Base-by-base conservation (phyloP, 2,329 filamentous ascomycete species). In the Thielaviopsis punctulata region DNA sequence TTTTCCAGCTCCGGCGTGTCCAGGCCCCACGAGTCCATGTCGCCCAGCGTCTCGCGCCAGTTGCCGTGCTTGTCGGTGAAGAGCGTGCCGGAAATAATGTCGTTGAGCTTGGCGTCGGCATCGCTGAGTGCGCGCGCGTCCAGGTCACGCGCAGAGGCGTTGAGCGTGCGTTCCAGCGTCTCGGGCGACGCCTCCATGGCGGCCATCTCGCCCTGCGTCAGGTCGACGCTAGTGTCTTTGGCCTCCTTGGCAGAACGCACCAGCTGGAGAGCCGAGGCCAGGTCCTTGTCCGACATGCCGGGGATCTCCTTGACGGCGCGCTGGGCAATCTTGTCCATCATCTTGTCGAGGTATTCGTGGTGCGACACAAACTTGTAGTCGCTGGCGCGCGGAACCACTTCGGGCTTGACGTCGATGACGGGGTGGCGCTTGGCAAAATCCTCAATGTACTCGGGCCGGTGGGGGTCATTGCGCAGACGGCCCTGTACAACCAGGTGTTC, bases 381-480 rank as follows among this genome's bases (percentile, higher is more conserved):
- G 49, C 71, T 69, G 52, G 77, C 60, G 71, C 73, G 60, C 64
- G 67, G 62, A 67, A 65, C 46, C 65, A 61, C 68, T 54, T 67
- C 72, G 59, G 68, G 75, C 64, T 70, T 78, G 63, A 82, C 76
- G 69, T 96, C 90, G 56, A 92, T 76, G 48, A 86, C 73, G 51
- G 87, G 86, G 61, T 86, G 78, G 57, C 90, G 75, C 53, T 76
- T 75, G 55, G 83, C 78, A 61, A 95, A 84, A 65, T 94, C 86
- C 64, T 95, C 88, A 52, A 90, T 68, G 65, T 94, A 92, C 56
- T 77, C 72, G 48, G 89, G 69, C 51, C 73, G 72, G 71, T 86
- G 84, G 8, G 80, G 75, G 63, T 94, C 88, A 52, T 70, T 73
- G 56, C 87, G 80, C 59, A 85, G 66, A 44, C 78, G 73, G 58